phyloP scores from a whole-genome alignment of 225 moss, liverwort and hornwort species.

The Polytrichum commune region DNA sequence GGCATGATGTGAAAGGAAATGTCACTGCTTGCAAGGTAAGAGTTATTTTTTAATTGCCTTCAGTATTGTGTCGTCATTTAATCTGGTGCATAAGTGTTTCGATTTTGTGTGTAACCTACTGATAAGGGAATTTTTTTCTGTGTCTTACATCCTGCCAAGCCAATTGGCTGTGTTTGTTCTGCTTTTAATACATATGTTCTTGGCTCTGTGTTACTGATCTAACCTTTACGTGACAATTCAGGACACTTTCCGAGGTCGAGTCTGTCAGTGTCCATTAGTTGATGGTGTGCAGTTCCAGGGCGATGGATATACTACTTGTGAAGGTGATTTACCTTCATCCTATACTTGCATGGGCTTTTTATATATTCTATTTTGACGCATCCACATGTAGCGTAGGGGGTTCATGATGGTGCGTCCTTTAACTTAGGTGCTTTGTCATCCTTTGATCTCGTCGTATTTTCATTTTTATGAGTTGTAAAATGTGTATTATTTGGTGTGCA shows the following conservation, averaged over 20 bases:
- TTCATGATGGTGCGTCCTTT: too few relatives aligned
- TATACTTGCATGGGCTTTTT: neutral
- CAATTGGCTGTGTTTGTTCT: too few relatives aligned
- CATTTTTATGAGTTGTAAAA: neutral
- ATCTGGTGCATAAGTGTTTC: too few relatives aligned
- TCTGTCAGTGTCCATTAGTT: constrained; percentile 73
- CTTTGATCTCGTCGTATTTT: neutral
- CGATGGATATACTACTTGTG: constrained; percentile 69
- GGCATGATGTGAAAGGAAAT: constrained; percentile 57
- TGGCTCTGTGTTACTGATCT: too few relatives aligned
- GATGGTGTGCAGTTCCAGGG: constrained; percentile 75
- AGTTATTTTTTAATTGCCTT: too few relatives aligned
- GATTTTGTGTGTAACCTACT: neutral
- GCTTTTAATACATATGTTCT: too few relatives aligned
- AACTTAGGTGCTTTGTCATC: too few relatives aligned
- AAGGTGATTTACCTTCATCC: constrained; percentile 22
- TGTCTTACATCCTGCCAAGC: too few relatives aligned
- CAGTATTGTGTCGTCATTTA: too few relatives aligned
- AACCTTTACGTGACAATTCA: constrained; percentile 5
- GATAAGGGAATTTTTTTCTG: too few relatives aligned
- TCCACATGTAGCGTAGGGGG: too few relatives aligned
- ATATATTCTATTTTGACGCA: neutral
- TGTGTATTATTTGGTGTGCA: constrained; percentile 8
- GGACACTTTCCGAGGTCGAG: constrained; percentile 84
- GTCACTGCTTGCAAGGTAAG: constrained; percentile 69